phyloP scores from a whole-genome alignment of 805 yeast genomes.

The Ogataea salicorniae region DNA sequence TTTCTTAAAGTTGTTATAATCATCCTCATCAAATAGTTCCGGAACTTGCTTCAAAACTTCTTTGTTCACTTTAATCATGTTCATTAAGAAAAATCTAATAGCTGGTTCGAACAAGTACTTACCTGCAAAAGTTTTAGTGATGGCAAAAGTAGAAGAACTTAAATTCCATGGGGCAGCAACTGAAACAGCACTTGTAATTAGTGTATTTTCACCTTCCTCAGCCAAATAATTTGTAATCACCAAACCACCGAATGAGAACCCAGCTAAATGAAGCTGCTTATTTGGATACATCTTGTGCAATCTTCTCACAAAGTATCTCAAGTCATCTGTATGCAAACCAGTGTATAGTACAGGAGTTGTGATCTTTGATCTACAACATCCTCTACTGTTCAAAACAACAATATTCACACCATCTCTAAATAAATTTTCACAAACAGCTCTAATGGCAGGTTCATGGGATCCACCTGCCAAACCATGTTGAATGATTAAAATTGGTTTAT shows the following conservation, averaged over 20 bases:
- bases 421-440: conserved; percentile 46
- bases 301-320: conserved; percentile 51
- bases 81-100: conserved; percentile 36
- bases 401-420: conserved; percentile 43
- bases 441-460: conserved; percentile 66
- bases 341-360: conserved; percentile 63
- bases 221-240: conserved; percentile 64
- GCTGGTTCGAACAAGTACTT: conserved; percentile 36
- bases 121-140: conserved; percentile 36
- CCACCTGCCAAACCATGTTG: conserved; percentile 79
- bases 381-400: conserved; percentile 63
- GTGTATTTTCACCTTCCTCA: conserved; percentile 51
- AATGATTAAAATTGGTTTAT: conserved; percentile 55
- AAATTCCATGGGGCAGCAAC: conserved; percentile 75
- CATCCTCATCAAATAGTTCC: conserved; percentile 22
- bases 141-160: conserved; percentile 44
- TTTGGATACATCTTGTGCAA: conserved; percentile 50
- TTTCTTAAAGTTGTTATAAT: conserved; percentile 29
- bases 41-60: conserved; percentile 29
- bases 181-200: conserved; percentile 52
- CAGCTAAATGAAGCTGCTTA: conserved; percentile 60
- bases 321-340: conserved; percentile 66
- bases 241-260: conserved; percentile 71
- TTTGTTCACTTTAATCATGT: conserved; percentile 41
- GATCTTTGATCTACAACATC: conserved; percentile 71